These are phyloP conservation scores for Fomitopsis schrenkii DNA, from an alignment of 1,284 basidiomycete genomes.

Conservation along the genomic window DNA sequence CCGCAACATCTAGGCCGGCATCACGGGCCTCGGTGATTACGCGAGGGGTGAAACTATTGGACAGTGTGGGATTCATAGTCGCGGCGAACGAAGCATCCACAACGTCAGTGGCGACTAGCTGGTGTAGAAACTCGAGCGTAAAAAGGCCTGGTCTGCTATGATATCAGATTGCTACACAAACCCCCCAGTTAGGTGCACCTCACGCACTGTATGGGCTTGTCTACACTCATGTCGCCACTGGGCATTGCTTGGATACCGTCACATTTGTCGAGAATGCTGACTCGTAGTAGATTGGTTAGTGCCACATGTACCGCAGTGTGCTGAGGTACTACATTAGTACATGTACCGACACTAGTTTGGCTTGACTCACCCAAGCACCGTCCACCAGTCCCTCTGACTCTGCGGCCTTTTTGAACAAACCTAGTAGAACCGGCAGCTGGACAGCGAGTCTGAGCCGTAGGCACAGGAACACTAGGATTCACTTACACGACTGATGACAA, in stretches of 20 bases:
- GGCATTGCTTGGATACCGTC: conserved; percentile 15
- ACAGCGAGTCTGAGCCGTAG: not conserved
- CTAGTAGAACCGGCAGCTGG: conserved; percentile 60
- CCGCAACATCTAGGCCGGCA: conserved; percentile 48
- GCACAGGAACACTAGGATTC: not conserved
- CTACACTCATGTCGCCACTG: conserved; percentile 6
- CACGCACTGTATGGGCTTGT: conserved; percentile 13
- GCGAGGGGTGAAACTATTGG: conserved; percentile 43
- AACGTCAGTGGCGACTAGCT: conserved; percentile 49
- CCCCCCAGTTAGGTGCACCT: not conserved
- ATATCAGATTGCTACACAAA: not conserved
- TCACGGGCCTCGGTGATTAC: conserved; percentile 57
- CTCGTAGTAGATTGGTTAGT: conserved; percentile 41
- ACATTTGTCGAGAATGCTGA: conserved; percentile 41
- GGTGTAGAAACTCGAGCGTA: conserved; percentile 54
- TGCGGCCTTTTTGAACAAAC: conserved; percentile 48
- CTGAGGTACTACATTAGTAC: conserved; percentile 28
- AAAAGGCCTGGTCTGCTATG: conserved; percentile 40
- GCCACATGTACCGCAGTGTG: conserved; percentile 54
- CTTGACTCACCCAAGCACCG: conserved; percentile 51
- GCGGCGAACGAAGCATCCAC: conserved; percentile 48
- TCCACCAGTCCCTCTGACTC: conserved; percentile 46
- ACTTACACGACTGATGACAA: conserved; percentile 64
- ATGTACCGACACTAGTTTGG: conserved; percentile 5
- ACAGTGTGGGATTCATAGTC: conserved; percentile 46